Conservation (phyloP, 2,329 filamentous ascomycete species). For the Raffaelea deltoideospora region DNA sequence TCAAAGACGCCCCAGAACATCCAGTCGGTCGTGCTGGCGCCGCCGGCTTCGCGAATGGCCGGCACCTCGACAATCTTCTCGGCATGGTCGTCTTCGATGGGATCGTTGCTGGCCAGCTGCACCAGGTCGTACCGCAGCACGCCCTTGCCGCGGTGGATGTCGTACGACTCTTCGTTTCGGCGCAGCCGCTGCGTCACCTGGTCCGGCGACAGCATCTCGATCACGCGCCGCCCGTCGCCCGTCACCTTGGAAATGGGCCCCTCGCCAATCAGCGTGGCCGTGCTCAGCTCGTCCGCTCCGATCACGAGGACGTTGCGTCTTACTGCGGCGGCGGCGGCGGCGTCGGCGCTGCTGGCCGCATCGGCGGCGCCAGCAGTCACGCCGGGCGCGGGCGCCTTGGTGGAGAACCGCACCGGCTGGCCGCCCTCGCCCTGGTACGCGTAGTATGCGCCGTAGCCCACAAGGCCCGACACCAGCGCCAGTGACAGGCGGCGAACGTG, state of each 20-base stretch:
- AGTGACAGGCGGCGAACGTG: slow-evolving; percentile 53
- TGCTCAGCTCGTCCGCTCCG: slow-evolving; percentile 79
- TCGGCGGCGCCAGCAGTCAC: not conserved
- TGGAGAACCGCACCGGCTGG: slow-evolving; percentile 4
- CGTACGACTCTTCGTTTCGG: slow-evolving; percentile 79
- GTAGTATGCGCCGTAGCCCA: slow-evolving; percentile 67
- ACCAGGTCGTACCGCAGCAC: slow-evolving; percentile 91
- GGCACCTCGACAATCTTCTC: slow-evolving; percentile 95
- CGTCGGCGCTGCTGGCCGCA: not conserved
- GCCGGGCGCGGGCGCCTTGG: not conserved
- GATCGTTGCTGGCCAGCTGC: slow-evolving; percentile 89
- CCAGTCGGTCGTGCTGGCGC: slow-evolving; percentile 59
- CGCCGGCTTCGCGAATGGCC: slow-evolving; percentile 25
- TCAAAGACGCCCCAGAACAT: slow-evolving; percentile 99
- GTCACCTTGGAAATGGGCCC: slow-evolving; percentile 79
- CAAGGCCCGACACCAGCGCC: slow-evolving; percentile 53
- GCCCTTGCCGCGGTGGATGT: slow-evolving; percentile 76
- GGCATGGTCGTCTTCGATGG: slow-evolving; percentile 95
- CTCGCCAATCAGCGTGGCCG: slow-evolving; percentile 71
- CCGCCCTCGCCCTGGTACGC: slow-evolving; percentile 36
- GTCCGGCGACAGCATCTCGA: slow-evolving; percentile 94
- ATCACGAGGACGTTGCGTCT: slow-evolving; percentile 67
- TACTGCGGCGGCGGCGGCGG: slow-evolving; percentile 1
- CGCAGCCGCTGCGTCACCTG: slow-evolving; percentile 84
- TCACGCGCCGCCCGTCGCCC: slow-evolving; percentile 67